Conservation (phyloP, 73 alveolate genomes). For the Halteria grandinella region DNA sequence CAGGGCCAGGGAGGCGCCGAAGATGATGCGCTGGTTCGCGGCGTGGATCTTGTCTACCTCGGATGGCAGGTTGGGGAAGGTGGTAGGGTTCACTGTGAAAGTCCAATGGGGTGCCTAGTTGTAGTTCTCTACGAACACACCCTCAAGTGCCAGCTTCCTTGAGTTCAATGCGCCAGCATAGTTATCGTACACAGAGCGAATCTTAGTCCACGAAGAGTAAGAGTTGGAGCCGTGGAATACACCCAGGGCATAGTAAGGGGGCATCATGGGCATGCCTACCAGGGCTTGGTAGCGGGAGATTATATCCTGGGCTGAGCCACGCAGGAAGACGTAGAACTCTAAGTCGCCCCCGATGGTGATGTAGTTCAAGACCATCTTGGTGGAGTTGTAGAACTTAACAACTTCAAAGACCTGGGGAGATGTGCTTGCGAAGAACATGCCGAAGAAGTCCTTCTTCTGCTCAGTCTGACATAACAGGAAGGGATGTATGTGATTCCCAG, state of each 20-base stretch:
- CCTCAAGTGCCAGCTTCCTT: slow-evolving; percentile 25
- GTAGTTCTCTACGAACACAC: slow-evolving; percentile 2
- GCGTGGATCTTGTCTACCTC: neutral
- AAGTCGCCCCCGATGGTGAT: slow-evolving; percentile 13
- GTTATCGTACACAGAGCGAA: neutral
- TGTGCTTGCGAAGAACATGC: slow-evolving; percentile 30
- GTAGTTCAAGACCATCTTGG: slow-evolving; percentile 23
- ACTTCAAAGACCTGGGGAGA: slow-evolving; percentile 29
- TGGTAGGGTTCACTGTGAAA: slow-evolving; percentile 36
- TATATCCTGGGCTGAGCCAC: slow-evolving; percentile 43
- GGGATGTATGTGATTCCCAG: slow-evolving; percentile 49
- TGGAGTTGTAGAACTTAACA: neutral
- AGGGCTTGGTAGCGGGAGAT: slow-evolving; percentile 10
- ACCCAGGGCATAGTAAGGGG: slow-evolving; percentile 40
- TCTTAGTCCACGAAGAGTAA: neutral
- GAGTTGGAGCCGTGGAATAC: slow-evolving; percentile 34
- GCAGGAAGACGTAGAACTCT: slow-evolving; percentile 28
- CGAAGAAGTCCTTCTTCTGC: slow-evolving; percentile 31
- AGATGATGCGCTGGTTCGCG: neutral
- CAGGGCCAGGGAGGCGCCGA: slow-evolving; percentile 35
- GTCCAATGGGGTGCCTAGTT: slow-evolving; percentile 14
- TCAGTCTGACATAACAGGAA: slow-evolving; percentile 23
- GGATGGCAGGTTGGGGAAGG: slow-evolving; percentile 6
- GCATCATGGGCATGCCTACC: slow-evolving; percentile 26
- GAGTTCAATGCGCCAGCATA: too few species aligned